Percentiles rank a stretch among this genome's conserved stretches.
Conservation (phyloP, 108 stramenopile genomes). For the Pseudonitzschia pungens region DNA sequence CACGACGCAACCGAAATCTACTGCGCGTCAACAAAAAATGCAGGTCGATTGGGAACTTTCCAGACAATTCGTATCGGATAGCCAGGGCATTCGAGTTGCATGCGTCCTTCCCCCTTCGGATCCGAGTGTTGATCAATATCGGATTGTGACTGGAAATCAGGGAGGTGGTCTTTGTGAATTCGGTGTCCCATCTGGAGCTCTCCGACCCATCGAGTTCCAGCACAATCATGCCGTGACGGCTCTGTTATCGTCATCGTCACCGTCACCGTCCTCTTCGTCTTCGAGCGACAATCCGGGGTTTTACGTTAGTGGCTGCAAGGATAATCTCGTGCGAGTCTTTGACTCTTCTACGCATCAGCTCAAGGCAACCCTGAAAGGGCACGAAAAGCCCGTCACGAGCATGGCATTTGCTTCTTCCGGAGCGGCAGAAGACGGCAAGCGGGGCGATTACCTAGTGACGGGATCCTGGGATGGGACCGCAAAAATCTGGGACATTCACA, state of each 20-base stretch:
- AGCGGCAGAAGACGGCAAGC: not conserved
- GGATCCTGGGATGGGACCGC: conserved; percentile 91
- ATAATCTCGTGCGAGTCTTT: conserved; percentile 72
- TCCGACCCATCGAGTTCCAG: conserved; percentile 41
- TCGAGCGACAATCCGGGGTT: not conserved
- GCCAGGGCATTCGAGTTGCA: conserved; percentile 48
- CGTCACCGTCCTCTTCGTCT: not conserved
- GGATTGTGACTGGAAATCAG: conserved; percentile 48
- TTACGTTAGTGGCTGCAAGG: conserved; percentile 81
- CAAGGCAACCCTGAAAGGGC: conserved; percentile 53
- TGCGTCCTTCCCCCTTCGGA: conserved; percentile 24
- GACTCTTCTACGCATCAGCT: conserved; percentile 50
- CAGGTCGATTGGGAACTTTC: conserved; percentile 60
- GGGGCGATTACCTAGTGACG: conserved; percentile 46
- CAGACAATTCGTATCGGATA: conserved; percentile 46
- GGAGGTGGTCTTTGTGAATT: conserved; percentile 47
- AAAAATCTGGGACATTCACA: conserved; percentile 68
- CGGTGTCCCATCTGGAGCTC: conserved; percentile 35
- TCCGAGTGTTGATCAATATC: conserved; percentile 20
- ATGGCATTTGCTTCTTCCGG: conserved; percentile 41
- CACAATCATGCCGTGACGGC: conserved; percentile 57
- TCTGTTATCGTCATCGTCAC: conserved; percentile 12
- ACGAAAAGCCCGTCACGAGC: conserved; percentile 81
- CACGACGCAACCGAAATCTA: no score
- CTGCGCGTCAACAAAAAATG: conserved; percentile 27